Percentiles rank a stretch among this genome's conserved stretches.
phyloP scores from a whole-genome alignment of 106 monocot genomes.

The Dioscorea dumetorum region DNA sequence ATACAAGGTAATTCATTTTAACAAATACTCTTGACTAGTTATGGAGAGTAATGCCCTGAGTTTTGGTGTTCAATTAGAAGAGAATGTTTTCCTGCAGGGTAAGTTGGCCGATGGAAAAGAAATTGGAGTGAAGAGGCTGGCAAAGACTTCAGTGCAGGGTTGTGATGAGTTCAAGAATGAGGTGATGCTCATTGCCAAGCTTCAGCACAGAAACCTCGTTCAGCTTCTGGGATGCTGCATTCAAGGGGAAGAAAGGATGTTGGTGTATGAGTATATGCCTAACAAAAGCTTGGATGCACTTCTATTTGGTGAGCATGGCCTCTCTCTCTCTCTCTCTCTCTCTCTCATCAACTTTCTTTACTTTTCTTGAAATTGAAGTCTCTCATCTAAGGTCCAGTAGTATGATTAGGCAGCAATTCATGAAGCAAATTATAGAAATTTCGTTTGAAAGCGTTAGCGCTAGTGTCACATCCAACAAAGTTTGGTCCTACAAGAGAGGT shows the following conservation, averaged over 20 bases:
- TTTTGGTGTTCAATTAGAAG: background rate
- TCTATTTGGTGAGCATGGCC: constrained; percentile 4
- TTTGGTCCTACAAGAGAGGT: too few species aligned
- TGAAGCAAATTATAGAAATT: too few species aligned
- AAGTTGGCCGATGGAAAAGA: constrained; percentile 8
- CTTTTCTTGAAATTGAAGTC: background rate
- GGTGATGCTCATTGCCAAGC: constrained; percentile 6
- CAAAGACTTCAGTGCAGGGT: constrained; percentile 7
- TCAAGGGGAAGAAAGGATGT: constrained; percentile 3
- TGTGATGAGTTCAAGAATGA: constrained; percentile 13
- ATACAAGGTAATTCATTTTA: constrained; percentile 14
- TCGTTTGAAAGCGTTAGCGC: too few species aligned
- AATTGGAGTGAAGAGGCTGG: constrained; percentile 8
- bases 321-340: background rate
- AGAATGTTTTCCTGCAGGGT: constrained; percentile 1
- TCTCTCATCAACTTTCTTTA: background rate
- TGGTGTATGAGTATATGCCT: constrained; percentile 16
- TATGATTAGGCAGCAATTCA: too few species aligned
- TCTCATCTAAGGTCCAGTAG: too few species aligned
- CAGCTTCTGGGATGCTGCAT: constrained; percentile 11
- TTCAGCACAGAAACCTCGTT: constrained; percentile 13
- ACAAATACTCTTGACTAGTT: background rate
- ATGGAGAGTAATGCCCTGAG: too few species aligned
- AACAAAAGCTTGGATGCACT: constrained; percentile 11
- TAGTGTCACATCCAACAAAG: too few species aligned